phyloP scores from a whole-genome alignment of 352 stramenopile genomes.

The Chrysophaeum taylorii region DNA sequence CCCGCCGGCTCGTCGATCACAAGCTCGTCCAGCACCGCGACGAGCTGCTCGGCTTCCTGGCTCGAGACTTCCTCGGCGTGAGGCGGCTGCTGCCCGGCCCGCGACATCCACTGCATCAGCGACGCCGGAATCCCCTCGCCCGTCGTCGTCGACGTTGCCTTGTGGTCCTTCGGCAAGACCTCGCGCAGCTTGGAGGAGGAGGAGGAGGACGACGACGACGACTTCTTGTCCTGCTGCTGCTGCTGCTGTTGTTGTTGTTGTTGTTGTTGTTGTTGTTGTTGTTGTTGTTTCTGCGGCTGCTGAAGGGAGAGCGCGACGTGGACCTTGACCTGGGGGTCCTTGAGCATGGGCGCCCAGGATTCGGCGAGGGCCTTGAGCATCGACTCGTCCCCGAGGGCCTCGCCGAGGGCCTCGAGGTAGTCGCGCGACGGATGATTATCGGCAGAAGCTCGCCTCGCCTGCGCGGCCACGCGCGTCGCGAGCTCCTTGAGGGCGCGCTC shows the following conservation, averaged over 20 bases:
- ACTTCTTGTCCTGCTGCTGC: too few species aligned
- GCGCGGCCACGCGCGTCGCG: background rate
- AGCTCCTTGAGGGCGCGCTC: background rate
- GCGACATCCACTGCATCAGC: conserved; percentile 5
- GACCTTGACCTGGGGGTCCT: background rate
- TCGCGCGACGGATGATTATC: background rate
- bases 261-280: background rate
- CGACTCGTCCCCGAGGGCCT: background rate
- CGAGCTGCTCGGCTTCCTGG: background rate
- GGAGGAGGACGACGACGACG: background rate
- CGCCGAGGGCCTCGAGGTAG: background rate
- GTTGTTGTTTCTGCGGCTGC: background rate
- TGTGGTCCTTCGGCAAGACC: background rate
- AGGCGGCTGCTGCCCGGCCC: background rate
- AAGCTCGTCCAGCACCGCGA: background rate
- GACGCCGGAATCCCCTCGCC: background rate
- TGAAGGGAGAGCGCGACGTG: background rate
- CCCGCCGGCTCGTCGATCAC: background rate
- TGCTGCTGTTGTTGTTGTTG: background rate
- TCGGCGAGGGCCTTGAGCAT: background rate
- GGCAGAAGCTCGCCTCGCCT: background rate
- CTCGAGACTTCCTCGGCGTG: background rate
- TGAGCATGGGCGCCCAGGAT: background rate
- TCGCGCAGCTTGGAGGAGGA: background rate
- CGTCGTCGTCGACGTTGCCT: background rate